A percentile compares a stretch with the other conserved stretches of the same genome.
phyloP scores from a whole-genome alignment of 192 early-diverging fungal species.

The Phlyctochytrium planicorne region DNA sequence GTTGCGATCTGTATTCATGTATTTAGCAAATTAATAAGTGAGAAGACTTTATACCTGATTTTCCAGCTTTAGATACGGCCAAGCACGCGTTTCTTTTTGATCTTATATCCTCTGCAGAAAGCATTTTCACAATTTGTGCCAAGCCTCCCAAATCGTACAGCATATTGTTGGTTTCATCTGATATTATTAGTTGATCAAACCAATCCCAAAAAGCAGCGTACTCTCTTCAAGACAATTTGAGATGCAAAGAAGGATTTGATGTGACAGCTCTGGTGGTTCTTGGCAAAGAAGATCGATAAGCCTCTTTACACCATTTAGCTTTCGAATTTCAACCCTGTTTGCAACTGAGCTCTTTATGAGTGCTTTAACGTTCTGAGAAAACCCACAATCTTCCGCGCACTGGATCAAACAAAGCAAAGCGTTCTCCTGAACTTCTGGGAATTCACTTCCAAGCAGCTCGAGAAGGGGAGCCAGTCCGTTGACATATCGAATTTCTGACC shows the following conservation, averaged over 20 bases:
- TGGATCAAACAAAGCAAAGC: conserved; percentile 42
- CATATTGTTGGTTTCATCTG: conserved; percentile 42
- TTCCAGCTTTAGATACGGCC: conserved; percentile 35
- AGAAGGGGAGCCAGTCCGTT: conserved; percentile 45
- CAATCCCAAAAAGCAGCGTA: conserved; percentile 24
- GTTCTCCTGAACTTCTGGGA: conserved; percentile 51
- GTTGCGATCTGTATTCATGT: conserved; percentile 32
- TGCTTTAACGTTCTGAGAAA: neutral
- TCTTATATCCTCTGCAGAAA: conserved; percentile 35
- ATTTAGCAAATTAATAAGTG: neutral
- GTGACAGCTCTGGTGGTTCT: conserved; percentile 41
- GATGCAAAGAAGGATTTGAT: conserved; percentile 42
- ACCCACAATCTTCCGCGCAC: conserved; percentile 49
- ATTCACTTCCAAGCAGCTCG: conserved; percentile 47
- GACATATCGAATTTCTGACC: conserved; percentile 48
- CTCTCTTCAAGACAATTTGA: conserved; percentile 52
- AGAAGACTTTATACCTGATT: conserved; percentile 26
- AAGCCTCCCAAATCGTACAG: conserved; percentile 43
- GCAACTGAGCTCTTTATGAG: conserved; percentile 22
- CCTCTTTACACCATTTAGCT: conserved; percentile 41
- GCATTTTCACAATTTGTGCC: conserved; percentile 34
- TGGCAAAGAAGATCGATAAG: conserved; percentile 46
- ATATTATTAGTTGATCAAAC: neutral
- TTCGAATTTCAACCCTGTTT: conserved; percentile 49
- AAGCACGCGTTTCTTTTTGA: conserved; percentile 35